These are phyloP conservation scores for Beauveria sp. DNA, from an alignment of 2,329 filamentous ascomycete genomes.

Conservation along the genomic window DNA sequence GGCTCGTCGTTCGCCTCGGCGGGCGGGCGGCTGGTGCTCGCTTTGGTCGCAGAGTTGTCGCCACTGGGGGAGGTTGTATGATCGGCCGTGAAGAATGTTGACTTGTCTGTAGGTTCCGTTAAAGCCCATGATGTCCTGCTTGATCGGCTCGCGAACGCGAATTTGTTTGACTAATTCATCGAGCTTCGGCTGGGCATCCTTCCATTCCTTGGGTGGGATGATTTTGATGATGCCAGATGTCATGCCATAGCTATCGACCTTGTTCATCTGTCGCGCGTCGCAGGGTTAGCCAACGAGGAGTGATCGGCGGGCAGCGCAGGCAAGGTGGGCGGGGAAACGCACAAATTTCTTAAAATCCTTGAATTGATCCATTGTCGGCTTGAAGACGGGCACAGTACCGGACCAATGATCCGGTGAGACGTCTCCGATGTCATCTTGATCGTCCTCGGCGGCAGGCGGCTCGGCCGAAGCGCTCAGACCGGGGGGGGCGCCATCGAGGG, in stretches of 20 bases:
- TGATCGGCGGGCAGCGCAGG: background rate
- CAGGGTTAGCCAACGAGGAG: conserved; percentile 6
- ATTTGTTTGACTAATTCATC: conserved; percentile 86
- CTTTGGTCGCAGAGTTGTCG: conserved; percentile 86
- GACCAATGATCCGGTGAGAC: conserved; percentile 83
- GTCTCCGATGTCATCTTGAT: conserved; percentile 63
- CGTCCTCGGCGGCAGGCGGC: conserved; percentile 21
- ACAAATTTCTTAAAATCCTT: conserved; percentile 89
- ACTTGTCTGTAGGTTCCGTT: conserved; percentile 94
- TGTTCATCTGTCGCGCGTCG: conserved; percentile 50
- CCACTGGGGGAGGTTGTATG: conserved; percentile 97
- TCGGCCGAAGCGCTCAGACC: conserved; percentile 14
- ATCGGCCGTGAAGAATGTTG: conserved; percentile 91
- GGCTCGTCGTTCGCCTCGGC: conserved; percentile 71
- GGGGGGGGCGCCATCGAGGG: conserved; percentile 22
- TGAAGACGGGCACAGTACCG: conserved; percentile 87
- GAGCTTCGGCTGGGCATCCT: conserved; percentile 65
- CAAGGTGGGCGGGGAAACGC: conserved; percentile 24
- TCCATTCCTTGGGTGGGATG: conserved; percentile 91
- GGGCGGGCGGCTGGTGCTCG: conserved; percentile 89
- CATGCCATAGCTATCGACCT: conserved; percentile 93
- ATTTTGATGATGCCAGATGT: conserved; percentile 95
- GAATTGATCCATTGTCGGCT: conserved; percentile 91
- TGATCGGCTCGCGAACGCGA: conserved; percentile 92
- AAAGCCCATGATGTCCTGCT: conserved; percentile 94